Evolutionary conservation across 148 eudicot species (phyloP).

Genomic region (Rhododendron molle): DNA sequence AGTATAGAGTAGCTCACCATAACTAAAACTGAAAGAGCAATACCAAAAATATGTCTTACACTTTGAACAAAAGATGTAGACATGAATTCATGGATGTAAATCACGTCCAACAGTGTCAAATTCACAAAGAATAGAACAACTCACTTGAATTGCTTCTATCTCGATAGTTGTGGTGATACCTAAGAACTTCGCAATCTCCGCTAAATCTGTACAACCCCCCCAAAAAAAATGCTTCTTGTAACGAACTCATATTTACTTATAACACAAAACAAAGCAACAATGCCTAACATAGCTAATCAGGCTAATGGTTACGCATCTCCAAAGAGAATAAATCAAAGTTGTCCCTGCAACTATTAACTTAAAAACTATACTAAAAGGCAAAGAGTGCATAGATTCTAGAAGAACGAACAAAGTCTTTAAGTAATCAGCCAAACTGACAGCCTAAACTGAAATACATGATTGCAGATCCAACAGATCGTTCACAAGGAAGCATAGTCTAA

Average conservation of each 20-base stretch:
- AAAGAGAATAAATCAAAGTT: neutral
- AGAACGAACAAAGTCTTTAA: neutral
- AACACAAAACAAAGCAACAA: neutral
- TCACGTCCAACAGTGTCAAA: neutral
- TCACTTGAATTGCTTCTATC: conserved; percentile 87
- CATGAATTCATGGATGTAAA: neutral
- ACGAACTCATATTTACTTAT: neutral
- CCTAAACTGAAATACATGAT: neutral
- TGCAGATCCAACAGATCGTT: neutral
- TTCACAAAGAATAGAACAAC: conserved; percentile 15
- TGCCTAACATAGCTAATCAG: neutral
- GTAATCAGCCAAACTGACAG: neutral
- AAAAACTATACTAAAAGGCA: neutral
- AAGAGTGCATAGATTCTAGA: neutral
- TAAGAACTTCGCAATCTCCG: conserved; percentile 95
- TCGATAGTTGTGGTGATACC: conserved; percentile 82
- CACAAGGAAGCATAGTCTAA: neutral
- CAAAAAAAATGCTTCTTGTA: conserved; percentile 4
- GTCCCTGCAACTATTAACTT: neutral
- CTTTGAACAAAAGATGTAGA: neutral
- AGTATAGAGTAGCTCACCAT: neutral
- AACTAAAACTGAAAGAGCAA: neutral
- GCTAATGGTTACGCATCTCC: neutral
- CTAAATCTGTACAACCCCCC: conserved; percentile 53
- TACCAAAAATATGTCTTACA: neutral